Conservation (phyloP, 345 rosid species). For the Melaleuca quinquenervia region DNA sequence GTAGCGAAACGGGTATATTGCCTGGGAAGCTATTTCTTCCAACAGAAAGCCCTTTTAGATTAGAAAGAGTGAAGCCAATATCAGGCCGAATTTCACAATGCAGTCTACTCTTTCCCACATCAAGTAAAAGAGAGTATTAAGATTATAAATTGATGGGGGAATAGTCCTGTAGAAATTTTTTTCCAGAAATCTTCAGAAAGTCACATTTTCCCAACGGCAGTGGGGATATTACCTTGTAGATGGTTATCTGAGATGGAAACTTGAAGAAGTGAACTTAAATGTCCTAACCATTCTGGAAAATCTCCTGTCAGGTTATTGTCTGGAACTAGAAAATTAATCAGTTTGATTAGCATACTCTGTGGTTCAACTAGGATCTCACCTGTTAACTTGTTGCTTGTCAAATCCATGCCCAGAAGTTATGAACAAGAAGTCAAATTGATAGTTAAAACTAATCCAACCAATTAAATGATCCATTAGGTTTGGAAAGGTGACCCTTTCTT, state of each 20-base stretch:
- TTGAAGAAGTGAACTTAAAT: neutral
- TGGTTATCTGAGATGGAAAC: neutral
- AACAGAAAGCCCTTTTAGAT: neutral
- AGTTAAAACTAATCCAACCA: neutral
- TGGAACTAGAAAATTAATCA: neutral
- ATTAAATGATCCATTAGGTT: neutral
- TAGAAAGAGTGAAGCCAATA: conserved; percentile 4
- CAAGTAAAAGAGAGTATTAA: neutral
- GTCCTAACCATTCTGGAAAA: conserved; percentile 8
- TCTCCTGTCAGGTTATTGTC: neutral
- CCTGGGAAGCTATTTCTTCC: neutral
- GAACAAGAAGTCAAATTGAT: neutral
- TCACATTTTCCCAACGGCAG: neutral
- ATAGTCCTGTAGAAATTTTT: conserved; percentile 4
- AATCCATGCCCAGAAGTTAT: neutral
- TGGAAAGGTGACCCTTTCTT: neutral
- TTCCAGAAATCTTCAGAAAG: neutral
- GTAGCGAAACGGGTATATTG: neutral
- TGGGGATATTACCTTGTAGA: conserved; percentile 5
- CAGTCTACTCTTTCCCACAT: neutral
- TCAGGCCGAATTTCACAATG: neutral
- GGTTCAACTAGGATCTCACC: neutral
- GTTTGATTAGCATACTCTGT: neutral
- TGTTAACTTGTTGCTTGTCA: neutral
- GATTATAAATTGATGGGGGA: conserved; percentile 7